Base-by-base conservation (phyloP, 176 grass and related monocot species). In the Aegilops longissima region DNA sequence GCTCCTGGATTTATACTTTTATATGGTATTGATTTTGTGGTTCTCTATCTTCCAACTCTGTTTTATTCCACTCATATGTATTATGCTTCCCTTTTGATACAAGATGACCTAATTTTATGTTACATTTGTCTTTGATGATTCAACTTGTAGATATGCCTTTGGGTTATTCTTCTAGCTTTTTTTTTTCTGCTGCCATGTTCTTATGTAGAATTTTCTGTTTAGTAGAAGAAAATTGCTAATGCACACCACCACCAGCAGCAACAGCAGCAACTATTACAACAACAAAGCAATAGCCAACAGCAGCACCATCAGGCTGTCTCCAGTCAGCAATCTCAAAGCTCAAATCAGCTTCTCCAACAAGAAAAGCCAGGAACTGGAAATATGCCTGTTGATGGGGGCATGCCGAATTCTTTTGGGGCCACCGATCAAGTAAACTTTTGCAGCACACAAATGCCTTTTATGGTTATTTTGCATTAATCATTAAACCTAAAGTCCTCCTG, bases 211-310 rank as follows among this genome's bases (percentile, higher is more conserved):
- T 85, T 86, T 89, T 93, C 87, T 91, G 84, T 91, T 68, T 89
- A 91, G 91, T 91, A 95, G 94, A 95, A 91, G 92, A 93, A 92
- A 92, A 44, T 95, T 93, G 91, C 94, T 88, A 91, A 84, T 54
- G 82, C 47, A 80, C 92, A 93, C 6, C 85, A 84, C 8, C 92
- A 90, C 14, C 90, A 92, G 14, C 87, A 87, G 47, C 86, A 88
- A 2, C 87, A 89, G 27, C 90, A 92, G 6, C 91, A 91, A 31
- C 47, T 87, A 73, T 39, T 87, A 75, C 90, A 92, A 58, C 90
- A 93, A 36, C 90, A 95, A 73, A 82, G 47, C 70, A 91, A 56
- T 69, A 91, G 82, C 67, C 87, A 94, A 71, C 83, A 85, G 39
- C 92, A 88, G 73, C 92, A 90, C 67, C 90, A 92, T 88, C 93